Evolutionary conservation across 345 rosid genomes (phyloP).

Genomic region (thale cress (Arabidopsis thaliana)): TAIR10.1 NC_003076.8:7343001-7343500

Average conservation of each 20-base stretch:
- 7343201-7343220: slow-evolving; percentile 22
- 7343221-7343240: slow-evolving; percentile 26
- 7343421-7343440: too few relatives aligned
- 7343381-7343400: too few relatives aligned
- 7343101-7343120: neutral
- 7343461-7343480: too few relatives aligned
- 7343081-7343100: neutral
- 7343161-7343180: neutral
- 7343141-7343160: neutral
- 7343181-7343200: slow-evolving; percentile 9
- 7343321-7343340: too few relatives aligned
- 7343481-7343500: too few relatives aligned
- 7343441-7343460: too few relatives aligned
- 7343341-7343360: too few relatives aligned
- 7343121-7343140: slow-evolving; percentile 14
- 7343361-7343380: too few relatives aligned
- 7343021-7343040: slow-evolving; percentile 8
- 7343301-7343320: too few relatives aligned
- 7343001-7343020: slow-evolving; percentile 5
- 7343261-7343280: too few relatives aligned
- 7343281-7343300: too few relatives aligned
- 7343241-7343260: slow-evolving; percentile 12
- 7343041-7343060: neutral
- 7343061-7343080: slow-evolving; percentile 29
- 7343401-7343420: too few relatives aligned